Percentiles rank a stretch among this genome's conserved stretches.
Evolutionary conservation across 1,284 basidiomycete genomes (phyloP).

Genomic region (Sporisorium scitamineum): DNA sequence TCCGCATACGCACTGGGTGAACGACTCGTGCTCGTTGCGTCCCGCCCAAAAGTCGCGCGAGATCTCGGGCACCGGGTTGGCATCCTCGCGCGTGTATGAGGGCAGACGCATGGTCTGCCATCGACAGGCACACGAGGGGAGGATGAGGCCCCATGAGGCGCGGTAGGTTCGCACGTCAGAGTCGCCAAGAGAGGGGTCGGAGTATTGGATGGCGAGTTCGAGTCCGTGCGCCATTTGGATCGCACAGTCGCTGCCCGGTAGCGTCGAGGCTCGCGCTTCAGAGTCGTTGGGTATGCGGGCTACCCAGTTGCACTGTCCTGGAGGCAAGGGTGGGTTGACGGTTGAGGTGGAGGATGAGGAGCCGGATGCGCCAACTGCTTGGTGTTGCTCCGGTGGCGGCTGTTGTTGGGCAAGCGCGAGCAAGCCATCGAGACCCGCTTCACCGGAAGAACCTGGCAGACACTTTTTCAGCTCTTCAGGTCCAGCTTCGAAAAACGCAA

Average conservation of each 20-base stretch:
- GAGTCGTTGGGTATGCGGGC: slow-evolving; percentile 46
- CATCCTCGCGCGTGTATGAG: slow-evolving; percentile 43
- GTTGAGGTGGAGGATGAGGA: neutral
- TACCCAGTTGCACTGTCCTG: slow-evolving; percentile 49
- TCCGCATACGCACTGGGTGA: slow-evolving; percentile 54
- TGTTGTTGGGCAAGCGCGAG: slow-evolving; percentile 36
- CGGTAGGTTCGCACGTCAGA: slow-evolving; percentile 35
- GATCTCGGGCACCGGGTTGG: slow-evolving; percentile 48
- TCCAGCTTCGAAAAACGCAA: slow-evolving; percentile 45
- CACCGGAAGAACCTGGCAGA: slow-evolving; percentile 6
- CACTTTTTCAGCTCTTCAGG: slow-evolving; percentile 33
- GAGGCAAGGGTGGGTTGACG: neutral
- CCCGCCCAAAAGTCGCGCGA: slow-evolving; percentile 51
- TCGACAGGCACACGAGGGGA: slow-evolving; percentile 47
- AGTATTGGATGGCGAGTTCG: slow-evolving; percentile 47
- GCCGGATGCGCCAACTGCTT: neutral
- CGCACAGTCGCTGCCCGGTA: slow-evolving; percentile 44
- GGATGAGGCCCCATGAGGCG: slow-evolving; percentile 37
- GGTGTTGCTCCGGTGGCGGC: slow-evolving; percentile 13
- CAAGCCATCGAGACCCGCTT: slow-evolving; percentile 25
- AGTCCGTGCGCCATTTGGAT: slow-evolving; percentile 48
- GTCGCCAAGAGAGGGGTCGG: slow-evolving; percentile 25
- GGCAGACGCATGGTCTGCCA: slow-evolving; percentile 52
- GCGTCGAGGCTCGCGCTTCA: slow-evolving; percentile 41
- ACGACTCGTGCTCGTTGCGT: slow-evolving; percentile 50